A percentile compares a stretch with the other conserved stretches of the same genome.
Conservation (phyloP, 768 basidiomycete genomes). For the Trametes villosa region DNA sequence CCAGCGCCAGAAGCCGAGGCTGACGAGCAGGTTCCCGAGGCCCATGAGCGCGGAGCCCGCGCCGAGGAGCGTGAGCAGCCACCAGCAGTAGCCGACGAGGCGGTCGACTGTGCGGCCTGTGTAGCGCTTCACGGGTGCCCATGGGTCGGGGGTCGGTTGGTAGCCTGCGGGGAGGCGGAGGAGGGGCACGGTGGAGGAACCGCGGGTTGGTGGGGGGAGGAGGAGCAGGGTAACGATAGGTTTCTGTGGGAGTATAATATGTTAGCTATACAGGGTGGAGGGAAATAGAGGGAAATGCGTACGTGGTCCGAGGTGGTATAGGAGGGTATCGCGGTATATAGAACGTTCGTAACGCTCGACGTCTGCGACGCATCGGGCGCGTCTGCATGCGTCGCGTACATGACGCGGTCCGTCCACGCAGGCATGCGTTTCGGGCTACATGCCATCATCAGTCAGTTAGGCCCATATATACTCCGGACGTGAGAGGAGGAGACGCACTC, state of each 20-base stretch:
- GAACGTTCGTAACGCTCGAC: slow-evolving; percentile 62
- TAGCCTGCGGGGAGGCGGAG: slow-evolving; percentile 57
- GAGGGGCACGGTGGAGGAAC: slow-evolving; percentile 39
- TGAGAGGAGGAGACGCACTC: slow-evolving; percentile 49
- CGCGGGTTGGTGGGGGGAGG: slow-evolving; percentile 49
- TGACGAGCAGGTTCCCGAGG: slow-evolving; percentile 71
- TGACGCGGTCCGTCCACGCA: slow-evolving; percentile 91
- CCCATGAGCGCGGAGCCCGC: slow-evolving; percentile 76
- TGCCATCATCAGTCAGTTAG: not conserved
- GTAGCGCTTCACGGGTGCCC: slow-evolving; percentile 60
- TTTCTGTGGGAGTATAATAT: not conserved
- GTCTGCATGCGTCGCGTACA: slow-evolving; percentile 81
- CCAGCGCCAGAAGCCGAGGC: slow-evolving; percentile 69
- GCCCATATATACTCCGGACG: not conserved
- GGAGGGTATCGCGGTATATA: slow-evolving; percentile 81
- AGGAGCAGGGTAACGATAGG: slow-evolving; percentile 32
- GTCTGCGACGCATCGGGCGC: slow-evolving; percentile 52
- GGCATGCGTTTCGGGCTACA: slow-evolving; percentile 78
- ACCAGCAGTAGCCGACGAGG: slow-evolving; percentile 80
- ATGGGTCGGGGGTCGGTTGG: slow-evolving; percentile 56
- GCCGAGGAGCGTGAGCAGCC: slow-evolving; percentile 71
- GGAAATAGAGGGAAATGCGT: slow-evolving; percentile 32
- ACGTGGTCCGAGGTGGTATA: slow-evolving; percentile 93
- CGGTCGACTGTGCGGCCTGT: slow-evolving; percentile 72
- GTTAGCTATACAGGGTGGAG: not conserved